Conservation (phyloP, 805 yeast genomes). For the Saccharomyces paradoxus region DNA sequence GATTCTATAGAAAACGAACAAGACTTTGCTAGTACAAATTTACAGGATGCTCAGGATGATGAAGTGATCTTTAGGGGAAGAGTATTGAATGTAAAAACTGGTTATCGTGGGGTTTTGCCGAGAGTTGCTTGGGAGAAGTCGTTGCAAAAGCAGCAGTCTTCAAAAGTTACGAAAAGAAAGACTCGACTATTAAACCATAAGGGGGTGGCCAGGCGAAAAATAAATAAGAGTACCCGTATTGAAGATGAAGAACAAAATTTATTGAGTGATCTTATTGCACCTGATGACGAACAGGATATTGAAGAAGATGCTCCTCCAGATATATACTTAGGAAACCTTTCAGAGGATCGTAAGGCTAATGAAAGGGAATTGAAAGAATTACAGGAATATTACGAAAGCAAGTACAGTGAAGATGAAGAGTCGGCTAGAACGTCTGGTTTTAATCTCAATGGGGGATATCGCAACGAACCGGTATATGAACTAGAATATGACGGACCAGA, state of each 20-base stretch:
- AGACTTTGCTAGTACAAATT: background rate
- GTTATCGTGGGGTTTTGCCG: conserved; percentile 29
- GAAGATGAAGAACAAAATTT: conserved; percentile 8
- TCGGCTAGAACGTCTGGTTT: conserved; percentile 3
- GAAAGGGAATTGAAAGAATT: conserved; percentile 10
- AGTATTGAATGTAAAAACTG: conserved; percentile 20
- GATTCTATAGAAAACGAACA: background rate
- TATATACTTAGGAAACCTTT: background rate
- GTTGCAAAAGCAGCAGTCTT: conserved; percentile 3
- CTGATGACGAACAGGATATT: conserved; percentile 11
- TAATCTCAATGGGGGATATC: background rate
- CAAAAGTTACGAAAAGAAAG: conserved; percentile 1
- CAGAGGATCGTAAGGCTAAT: background rate
- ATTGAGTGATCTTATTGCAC: conserved; percentile 16
- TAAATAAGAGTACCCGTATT: background rate
- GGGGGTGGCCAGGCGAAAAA: conserved; percentile 24
- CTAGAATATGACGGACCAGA: background rate
- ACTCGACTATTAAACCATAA: conserved; percentile 5
- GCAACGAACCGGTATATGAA: background rate
- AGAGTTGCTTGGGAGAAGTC: conserved; percentile 27
- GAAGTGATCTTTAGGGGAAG: conserved; percentile 24
- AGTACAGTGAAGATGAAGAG: conserved; percentile 12
- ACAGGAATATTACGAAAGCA: conserved; percentile 12
- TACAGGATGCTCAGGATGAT: background rate
- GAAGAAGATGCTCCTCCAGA: background rate